Percentiles rank a stretch among this genome's conserved stretches.
These are phyloP conservation scores for Copromyces sp. DNA, from an alignment of 495 filamentous ascomycete species.

Conservation along the genomic window DNA sequence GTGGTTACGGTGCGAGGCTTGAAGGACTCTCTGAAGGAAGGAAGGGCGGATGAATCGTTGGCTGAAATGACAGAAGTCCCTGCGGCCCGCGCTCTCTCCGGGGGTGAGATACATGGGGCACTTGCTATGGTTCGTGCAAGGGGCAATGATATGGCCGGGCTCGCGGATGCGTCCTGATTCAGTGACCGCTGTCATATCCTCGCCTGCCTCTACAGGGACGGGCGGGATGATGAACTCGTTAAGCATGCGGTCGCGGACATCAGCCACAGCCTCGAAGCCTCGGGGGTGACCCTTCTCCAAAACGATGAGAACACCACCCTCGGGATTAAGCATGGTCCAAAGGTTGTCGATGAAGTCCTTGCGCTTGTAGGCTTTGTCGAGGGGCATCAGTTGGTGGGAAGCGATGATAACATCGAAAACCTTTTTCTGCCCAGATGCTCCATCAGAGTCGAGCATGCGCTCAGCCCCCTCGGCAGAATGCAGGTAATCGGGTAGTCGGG, in stretches of 20 bases:
- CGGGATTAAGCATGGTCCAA: slow-evolving; percentile 74
- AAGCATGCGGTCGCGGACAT: slow-evolving; percentile 67
- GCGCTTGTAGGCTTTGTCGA: slow-evolving; percentile 61
- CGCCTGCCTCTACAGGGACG: slow-evolving; percentile 28
- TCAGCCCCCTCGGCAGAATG: slow-evolving; percentile 41
- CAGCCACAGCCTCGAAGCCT: slow-evolving; percentile 86
- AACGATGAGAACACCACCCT: slow-evolving; percentile 79
- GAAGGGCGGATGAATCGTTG: slow-evolving; percentile 79
- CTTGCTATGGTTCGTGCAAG: slow-evolving; percentile 80
- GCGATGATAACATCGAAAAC: slow-evolving; percentile 84
- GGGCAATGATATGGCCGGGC: slow-evolving; percentile 84
- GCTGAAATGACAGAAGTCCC: slow-evolving; percentile 83
- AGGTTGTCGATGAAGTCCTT: slow-evolving; percentile 72
- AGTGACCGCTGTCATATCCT: slow-evolving; percentile 20
- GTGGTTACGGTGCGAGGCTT: slow-evolving; percentile 60
- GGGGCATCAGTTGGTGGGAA: slow-evolving; percentile 65
- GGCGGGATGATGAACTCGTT: slow-evolving; percentile 64
- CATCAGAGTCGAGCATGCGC: slow-evolving; percentile 29
- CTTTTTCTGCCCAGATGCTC: slow-evolving; percentile 49
- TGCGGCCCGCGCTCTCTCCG: slow-evolving; percentile 58
- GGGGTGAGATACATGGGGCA: slow-evolving; percentile 79
- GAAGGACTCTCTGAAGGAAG: slow-evolving; percentile 72
- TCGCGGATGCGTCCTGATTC: slow-evolving; percentile 35
- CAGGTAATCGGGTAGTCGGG: slow-evolving; percentile 84
- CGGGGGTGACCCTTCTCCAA: slow-evolving; percentile 85